Evolutionary conservation across 2,329 filamentous ascomycete genomes (phyloP).

Genomic region (Fusarium domesticum): DNA sequence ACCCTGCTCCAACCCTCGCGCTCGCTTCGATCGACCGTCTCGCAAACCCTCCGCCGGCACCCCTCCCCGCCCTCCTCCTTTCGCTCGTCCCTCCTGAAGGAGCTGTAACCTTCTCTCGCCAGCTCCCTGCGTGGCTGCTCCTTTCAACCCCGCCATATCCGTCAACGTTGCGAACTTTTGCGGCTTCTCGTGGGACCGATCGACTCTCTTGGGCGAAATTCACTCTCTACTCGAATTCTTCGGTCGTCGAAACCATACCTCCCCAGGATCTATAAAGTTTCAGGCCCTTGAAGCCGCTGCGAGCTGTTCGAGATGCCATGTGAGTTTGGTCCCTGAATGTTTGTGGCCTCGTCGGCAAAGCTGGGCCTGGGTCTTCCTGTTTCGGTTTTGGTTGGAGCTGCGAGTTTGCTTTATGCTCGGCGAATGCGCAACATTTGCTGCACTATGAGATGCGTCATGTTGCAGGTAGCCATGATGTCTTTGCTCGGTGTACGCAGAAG

Average conservation of each 20-base stretch:
- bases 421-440: constrained; percentile 5
- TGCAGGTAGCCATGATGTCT: constrained; percentile 4
- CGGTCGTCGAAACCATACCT: constrained; percentile 17
- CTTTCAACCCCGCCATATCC: constrained; percentile 29
- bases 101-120: constrained; percentile 15
- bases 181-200: constrained; percentile 18
- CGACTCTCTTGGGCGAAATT: constrained; percentile 7
- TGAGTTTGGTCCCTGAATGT: constrained; percentile 30
- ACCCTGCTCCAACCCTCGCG: constrained; percentile 2
- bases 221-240: constrained; percentile 8
- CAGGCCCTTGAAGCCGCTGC: constrained; percentile 25
- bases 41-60: constrained; percentile 11
- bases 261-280: constrained; percentile 14
- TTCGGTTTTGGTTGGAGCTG: no score
- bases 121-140: constrained; percentile 16
- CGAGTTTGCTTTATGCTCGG: background rate
- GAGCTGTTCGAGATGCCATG: constrained; percentile 38
- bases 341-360: constrained; percentile 8
- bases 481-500: background rate
- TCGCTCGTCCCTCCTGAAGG: background rate
- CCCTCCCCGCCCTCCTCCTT: constrained; percentile 6
- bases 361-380: constrained; percentile 4
- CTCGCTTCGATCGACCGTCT: constrained; percentile 4
- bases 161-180: constrained; percentile 17
- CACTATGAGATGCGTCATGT: constrained; percentile 7